These are phyloP conservation scores for Cryptococcus sp. DNA, from an alignment of 1,284 basidiomycete genomes.

Conservation along the genomic window DNA sequence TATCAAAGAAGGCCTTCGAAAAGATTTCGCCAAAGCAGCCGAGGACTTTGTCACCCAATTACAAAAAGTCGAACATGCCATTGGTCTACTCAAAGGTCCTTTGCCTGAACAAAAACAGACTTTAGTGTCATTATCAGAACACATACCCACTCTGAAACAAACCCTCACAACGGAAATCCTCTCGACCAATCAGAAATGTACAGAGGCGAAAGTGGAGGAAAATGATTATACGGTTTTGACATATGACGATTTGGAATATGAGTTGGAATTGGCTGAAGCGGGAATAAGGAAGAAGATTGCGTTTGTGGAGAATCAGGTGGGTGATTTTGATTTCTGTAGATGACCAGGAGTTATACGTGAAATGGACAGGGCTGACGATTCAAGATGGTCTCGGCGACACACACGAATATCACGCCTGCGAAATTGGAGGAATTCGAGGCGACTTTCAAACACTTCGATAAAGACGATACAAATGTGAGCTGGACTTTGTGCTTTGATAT, in stretches of 20 bases:
- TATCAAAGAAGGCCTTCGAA: constrained; percentile 82
- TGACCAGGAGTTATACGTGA: neutral
- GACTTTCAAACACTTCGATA: constrained; percentile 96
- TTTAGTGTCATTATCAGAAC: constrained; percentile 22
- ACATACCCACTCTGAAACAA: constrained; percentile 25
- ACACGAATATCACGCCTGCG: constrained; percentile 69
- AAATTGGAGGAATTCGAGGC: constrained; percentile 96
- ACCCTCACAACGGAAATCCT: constrained; percentile 28
- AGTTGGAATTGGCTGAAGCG: constrained; percentile 75
- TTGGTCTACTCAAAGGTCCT: constrained; percentile 71
- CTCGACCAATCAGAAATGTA: constrained; percentile 64
- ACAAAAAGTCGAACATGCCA: constrained; percentile 65
- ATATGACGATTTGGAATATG: constrained; percentile 83
- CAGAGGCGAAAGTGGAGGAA: constrained; percentile 90
- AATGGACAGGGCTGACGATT: constrained; percentile 1
- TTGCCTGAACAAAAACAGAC: constrained; percentile 57
- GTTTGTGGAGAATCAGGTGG: constrained; percentile 92
- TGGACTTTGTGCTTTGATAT: neutral
- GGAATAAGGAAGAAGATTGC: constrained; percentile 83
- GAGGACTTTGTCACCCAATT: constrained; percentile 76
- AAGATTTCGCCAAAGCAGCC: constrained; percentile 75
- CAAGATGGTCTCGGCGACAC: constrained; percentile 69
- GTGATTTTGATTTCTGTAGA: constrained; percentile 6
- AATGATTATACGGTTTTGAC: constrained; percentile 95
- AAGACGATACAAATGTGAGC: constrained; percentile 71